Evolutionary conservation across 2,329 filamentous ascomycete species (phyloP).

Genomic region (Lecanosticta acicola): DNA sequence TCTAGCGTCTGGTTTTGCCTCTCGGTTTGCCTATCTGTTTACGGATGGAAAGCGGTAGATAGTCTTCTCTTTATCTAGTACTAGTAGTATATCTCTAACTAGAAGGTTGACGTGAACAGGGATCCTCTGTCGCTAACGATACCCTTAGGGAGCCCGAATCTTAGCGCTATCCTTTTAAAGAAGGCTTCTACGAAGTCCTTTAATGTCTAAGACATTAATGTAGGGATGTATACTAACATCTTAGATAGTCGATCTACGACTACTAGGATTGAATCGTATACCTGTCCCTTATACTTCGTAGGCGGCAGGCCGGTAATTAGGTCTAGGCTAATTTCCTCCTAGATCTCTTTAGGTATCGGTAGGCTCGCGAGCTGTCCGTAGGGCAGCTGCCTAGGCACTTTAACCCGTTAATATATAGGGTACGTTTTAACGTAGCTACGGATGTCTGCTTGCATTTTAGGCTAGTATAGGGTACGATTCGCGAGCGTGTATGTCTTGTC

Average conservation of each 20-base stretch:
- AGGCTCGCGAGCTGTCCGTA: conserved; percentile 1
- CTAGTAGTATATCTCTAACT: conserved; percentile 8
- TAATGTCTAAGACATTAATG: conserved; percentile 2
- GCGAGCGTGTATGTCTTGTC: conserved; percentile 3
- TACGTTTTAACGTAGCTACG: conserved; percentile 2
- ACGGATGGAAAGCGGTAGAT: conserved; percentile 6
- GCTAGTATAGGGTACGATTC: conserved; percentile 2
- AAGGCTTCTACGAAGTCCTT: conserved; percentile 11
- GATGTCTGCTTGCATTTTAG: conserved; percentile 1
- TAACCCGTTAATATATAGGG: neutral
- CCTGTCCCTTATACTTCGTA: neutral
- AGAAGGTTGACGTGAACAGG: conserved; percentile 21
- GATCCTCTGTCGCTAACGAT: conserved; percentile 16
- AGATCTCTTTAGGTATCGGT: neutral
- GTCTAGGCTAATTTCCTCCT: conserved; percentile 9
- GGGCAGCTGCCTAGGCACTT: neutral
- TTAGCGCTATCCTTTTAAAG: conserved; percentile 9
- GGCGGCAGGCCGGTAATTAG: conserved; percentile 9
- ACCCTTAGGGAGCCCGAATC: conserved; percentile 10
- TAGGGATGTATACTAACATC: conserved; percentile 13
- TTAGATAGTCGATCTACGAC: conserved; percentile 25
- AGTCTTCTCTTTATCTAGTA: conserved; percentile 6
- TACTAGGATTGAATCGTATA: conserved; percentile 19
- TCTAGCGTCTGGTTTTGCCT: conserved; percentile 14
- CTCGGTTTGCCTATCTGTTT: conserved; percentile 10